phyloP scores from a whole-genome alignment of 1,284 basidiomycete genomes.

The Rhodotorula sp. region DNA sequence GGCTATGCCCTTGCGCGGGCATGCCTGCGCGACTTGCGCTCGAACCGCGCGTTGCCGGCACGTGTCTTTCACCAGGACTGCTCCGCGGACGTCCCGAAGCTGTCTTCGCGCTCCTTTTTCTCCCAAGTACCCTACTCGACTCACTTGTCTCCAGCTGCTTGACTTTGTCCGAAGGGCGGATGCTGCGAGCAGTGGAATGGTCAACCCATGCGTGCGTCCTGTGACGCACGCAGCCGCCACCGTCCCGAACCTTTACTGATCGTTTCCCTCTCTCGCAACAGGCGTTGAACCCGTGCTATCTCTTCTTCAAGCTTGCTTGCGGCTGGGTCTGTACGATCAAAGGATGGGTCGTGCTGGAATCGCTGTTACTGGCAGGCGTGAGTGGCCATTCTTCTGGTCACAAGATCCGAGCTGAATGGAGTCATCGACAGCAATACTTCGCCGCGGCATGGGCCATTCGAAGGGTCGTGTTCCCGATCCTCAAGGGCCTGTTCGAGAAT shows the following conservation, averaged over 20 bases:
- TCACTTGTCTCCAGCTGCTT: too few relatives aligned
- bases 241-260: neutral
- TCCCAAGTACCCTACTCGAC: too few relatives aligned
- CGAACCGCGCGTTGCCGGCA: too few relatives aligned
- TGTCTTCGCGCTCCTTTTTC: neutral
- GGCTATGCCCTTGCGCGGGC: too few relatives aligned
- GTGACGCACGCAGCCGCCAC: neutral
- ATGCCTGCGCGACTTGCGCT: too few relatives aligned
- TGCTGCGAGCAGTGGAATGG: neutral
- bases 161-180: too few relatives aligned
- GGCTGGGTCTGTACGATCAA: slow-evolving; percentile 10
- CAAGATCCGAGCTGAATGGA: too few relatives aligned
- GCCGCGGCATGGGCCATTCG: neutral
- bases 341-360: slow-evolving; percentile 13
- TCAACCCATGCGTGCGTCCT: slow-evolving; percentile 1
- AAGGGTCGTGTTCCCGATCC: slow-evolving; percentile 5
- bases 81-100: neutral
- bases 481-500: slow-evolving; percentile 17
- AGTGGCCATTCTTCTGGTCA: neutral
- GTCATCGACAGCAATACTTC: slow-evolving; percentile 10
- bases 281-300: neutral
- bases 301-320: neutral
- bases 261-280: neutral
- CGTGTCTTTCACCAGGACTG: neutral
- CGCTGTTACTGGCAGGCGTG: neutral